Evolutionary conservation across 495 filamentous ascomycete species (phyloP), one percentile per base, ranked within the genome.

Genomic region (Polyplosphaeria fusca): DNA sequence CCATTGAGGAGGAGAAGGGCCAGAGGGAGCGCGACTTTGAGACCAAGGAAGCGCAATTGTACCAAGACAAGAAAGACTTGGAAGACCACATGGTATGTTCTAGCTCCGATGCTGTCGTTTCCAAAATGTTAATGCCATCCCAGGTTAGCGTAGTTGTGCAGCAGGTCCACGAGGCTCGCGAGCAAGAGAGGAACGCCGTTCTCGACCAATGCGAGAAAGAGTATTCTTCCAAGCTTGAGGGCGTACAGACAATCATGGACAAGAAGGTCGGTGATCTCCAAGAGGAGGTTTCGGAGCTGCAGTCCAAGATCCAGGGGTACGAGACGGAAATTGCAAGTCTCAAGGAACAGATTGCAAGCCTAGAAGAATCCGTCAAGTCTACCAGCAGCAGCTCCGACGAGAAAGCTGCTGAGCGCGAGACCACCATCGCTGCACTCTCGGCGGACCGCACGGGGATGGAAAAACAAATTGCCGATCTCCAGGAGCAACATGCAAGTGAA

Each of bases 11-110:
- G n/a, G 53, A 67, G 24, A 40, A 27, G 19, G 24, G 40, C 1
- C 44, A 47, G n/a, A 28, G 45, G 12, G 26, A 41, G 22, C 37
- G 14, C 24, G 60, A 50, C 20, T 67, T 60, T 24, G 51, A 53
- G 20, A 51, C 56, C 32, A 47, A 48, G 18, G 60, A 67, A 32
- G 32, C 40, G n/a, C 32, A 53, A 1, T 52, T 67, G 1, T 12
- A 42, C 1, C 51, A 55, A 20, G 56, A 63, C 37, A 67, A 63
- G 52, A 54, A 53, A 25, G 51, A 52, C 24, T 35, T 67, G 1
- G 64, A 67, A 37, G 64, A 63, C 9, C 64, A 67, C 24, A 63
- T 67, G 60, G n/a, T n/a, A n/a, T n/a, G n/a, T n/a, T n/a, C n/a
- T n/a, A n/a, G n/a, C n/a, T n/a, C n/a, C n/a, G n/a, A n/a, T n/a